Evolutionary conservation across 2,329 filamentous ascomycete species (phyloP).

Genomic region (Calonectria henricotiae): DNA sequence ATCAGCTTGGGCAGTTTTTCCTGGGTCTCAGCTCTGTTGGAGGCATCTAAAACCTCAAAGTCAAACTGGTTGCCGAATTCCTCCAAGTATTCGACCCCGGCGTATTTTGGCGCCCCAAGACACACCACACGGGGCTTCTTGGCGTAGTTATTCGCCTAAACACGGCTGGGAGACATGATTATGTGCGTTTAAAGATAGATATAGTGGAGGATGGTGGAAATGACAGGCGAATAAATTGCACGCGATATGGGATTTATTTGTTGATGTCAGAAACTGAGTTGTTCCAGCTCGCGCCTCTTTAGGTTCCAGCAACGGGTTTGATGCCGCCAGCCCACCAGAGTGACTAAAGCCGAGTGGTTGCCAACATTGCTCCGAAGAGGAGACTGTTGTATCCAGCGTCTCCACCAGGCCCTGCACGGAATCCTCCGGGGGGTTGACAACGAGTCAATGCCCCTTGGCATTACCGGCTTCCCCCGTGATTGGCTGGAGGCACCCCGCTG

Average conservation of each 20-base stretch:
- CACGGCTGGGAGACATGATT: constrained; percentile 41
- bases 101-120: constrained; percentile 59
- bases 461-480: constrained; percentile 41
- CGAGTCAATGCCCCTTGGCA: neutral
- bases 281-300: neutral
- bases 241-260: constrained; percentile 1
- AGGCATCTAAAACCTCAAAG: constrained; percentile 57
- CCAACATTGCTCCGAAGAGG: neutral
- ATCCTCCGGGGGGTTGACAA: constrained; percentile 12
- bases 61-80: constrained; percentile 58
- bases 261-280: neutral
- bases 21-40: constrained; percentile 58
- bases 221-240: neutral
- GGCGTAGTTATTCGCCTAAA: constrained; percentile 25
- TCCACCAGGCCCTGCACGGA: neutral
- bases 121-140: constrained; percentile 60
- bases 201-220: neutral
- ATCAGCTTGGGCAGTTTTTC: constrained; percentile 57
- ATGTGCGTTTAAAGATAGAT: neutral
- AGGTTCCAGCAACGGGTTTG: neutral
- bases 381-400: neutral
- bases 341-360: neutral
- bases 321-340: neutral
- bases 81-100: constrained; percentile 59
- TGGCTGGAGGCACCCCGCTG: constrained; percentile 23